Percentiles rank a stretch among this genome's conserved stretches.
Evolutionary conservation across 2,329 filamentous ascomycete species (phyloP).

Genomic region (Epichloe aotearoae): DNA sequence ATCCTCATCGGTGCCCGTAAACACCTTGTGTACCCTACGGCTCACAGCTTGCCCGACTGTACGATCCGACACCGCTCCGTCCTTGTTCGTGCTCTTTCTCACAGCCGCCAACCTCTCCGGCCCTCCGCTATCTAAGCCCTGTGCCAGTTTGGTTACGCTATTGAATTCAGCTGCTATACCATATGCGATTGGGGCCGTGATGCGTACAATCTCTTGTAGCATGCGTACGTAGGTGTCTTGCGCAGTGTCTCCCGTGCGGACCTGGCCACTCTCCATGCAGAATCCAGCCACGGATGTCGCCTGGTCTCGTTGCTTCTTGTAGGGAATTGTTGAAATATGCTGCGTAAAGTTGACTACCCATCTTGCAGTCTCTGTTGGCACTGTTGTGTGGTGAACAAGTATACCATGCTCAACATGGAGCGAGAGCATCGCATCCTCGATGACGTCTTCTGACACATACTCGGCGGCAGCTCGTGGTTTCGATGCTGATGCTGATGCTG

Average conservation of each 20-base stretch:
- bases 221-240: slow-evolving; percentile 59
- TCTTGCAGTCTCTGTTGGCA: slow-evolving; percentile 50
- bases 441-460: slow-evolving; percentile 50
- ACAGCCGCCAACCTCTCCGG: slow-evolving; percentile 50
- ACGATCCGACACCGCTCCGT: slow-evolving; percentile 42
- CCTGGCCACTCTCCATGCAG: slow-evolving; percentile 69
- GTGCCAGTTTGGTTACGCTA: slow-evolving; percentile 43
- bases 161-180: slow-evolving; percentile 51
- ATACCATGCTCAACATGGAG: slow-evolving; percentile 55
- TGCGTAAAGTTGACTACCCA: slow-evolving; percentile 66
- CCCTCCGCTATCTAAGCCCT: slow-evolving; percentile 44
- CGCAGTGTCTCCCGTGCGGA: slow-evolving; percentile 52
- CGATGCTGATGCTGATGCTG: slow-evolving; percentile 19
- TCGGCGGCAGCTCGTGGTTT: slow-evolving; percentile 23
- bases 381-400: slow-evolving; percentile 55
- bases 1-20: slow-evolving; percentile 40
- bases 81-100: slow-evolving; percentile 40
- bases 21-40: slow-evolving; percentile 44
- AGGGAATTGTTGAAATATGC: slow-evolving; percentile 64
- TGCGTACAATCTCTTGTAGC: slow-evolving; percentile 60
- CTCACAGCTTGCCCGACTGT: slow-evolving; percentile 45
- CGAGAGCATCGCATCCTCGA: slow-evolving; percentile 58
- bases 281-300: slow-evolving; percentile 46
- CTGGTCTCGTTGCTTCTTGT: slow-evolving; percentile 42
- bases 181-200: slow-evolving; percentile 60